Evolutionary conservation across 495 filamentous ascomycete species (phyloP).

Genomic region (Penicillium argentinense): DNA sequence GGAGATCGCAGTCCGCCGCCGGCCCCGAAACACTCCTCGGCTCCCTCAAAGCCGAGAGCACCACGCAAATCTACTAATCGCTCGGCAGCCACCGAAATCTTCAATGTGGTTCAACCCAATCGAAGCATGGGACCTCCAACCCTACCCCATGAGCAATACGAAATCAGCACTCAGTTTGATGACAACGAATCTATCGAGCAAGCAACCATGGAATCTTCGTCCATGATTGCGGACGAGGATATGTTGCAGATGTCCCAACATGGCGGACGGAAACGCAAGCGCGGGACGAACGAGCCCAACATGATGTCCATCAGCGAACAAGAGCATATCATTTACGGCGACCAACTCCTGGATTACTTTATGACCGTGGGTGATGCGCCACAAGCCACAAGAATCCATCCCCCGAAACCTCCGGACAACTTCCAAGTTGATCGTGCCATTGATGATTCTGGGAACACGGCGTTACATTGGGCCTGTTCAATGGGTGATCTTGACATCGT

Average conservation of each 20-base stretch:
- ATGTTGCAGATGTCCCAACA: slow-evolving; percentile 66
- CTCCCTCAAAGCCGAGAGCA: slow-evolving; percentile 65
- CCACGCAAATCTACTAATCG: slow-evolving; percentile 49
- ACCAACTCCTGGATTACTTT: slow-evolving; percentile 93
- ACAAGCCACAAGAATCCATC: slow-evolving; percentile 54
- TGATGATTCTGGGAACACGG: slow-evolving; percentile 84
- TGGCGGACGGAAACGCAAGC: slow-evolving; percentile 74
- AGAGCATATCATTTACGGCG: slow-evolving; percentile 84
- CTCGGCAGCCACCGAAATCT: slow-evolving; percentile 35
- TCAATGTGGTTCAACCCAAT: slow-evolving; percentile 40
- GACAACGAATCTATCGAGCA: slow-evolving; percentile 84
- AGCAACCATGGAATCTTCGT: slow-evolving; percentile 73
- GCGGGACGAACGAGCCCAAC: slow-evolving; percentile 55
- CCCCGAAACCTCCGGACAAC: slow-evolving; percentile 74
- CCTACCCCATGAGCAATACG: slow-evolving; percentile 56
- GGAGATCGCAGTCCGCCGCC: slow-evolving; percentile 87
- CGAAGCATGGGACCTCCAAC: slow-evolving; percentile 45
- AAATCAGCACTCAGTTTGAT: slow-evolving; percentile 58
- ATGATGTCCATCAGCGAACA: slow-evolving; percentile 69
- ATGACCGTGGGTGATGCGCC: slow-evolving; percentile 73
- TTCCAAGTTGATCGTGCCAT: slow-evolving; percentile 87
- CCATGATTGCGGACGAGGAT: slow-evolving; percentile 80
- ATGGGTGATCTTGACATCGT: slow-evolving; percentile 96
- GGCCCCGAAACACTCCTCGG: slow-evolving; percentile 82
- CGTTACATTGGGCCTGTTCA: slow-evolving; percentile 94